Evolutionary conservation across 2,329 filamentous ascomycete genomes (phyloP), one percentile per base, ranked within the genome.

Genomic region (Thelonectria blattea): DNA sequence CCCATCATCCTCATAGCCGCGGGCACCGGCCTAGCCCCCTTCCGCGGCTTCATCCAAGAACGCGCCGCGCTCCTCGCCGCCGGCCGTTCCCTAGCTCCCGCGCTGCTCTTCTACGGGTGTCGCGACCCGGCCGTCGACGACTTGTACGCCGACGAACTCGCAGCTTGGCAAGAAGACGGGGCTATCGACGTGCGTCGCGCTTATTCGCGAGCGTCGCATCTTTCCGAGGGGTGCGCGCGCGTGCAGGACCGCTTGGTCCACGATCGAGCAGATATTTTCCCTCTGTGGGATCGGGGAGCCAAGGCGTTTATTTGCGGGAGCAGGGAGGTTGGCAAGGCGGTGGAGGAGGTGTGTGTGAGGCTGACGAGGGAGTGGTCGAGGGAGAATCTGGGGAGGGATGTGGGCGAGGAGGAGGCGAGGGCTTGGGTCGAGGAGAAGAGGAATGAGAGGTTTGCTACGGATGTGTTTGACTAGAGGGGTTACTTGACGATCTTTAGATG

Each of bases 271-370:
- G 75, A 79, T 41, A 63, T 81, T 3, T 61, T 69, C 14, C 64
- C 72, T 20, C 68, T 81, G 18, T 83, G 79, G 79, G 60, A 73
- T 5, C 62, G 70, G 9, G 81, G 78, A 4, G 81, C 87, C 0
- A 83, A 83, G 68, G 75, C 89, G 0, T 91, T 85, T 67, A 82
- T 91, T 2, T 92, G 89, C 70, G 89, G 89, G 4, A 85, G 84
- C 45, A 76, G 79, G 5, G 76, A 75, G 14, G 76, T 87, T 1
- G 82, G 81, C 17, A 78, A 80, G 52, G 82, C 75, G 0, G 76
- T 86, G 15, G 76, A 79, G 60, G 76, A 77, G 6, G 75, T 76
- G 7, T 74, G 70, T 47, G 57, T 79, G 15, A 69, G 67, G 51
- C 73, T 79, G 22, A 73, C 77, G 6, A 67, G 74, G 54, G 65